These are phyloP conservation scores for Neopestalotiopsis sp. DNA, from an alignment of 2,329 filamentous ascomycete genomes.

Conservation along the genomic window DNA sequence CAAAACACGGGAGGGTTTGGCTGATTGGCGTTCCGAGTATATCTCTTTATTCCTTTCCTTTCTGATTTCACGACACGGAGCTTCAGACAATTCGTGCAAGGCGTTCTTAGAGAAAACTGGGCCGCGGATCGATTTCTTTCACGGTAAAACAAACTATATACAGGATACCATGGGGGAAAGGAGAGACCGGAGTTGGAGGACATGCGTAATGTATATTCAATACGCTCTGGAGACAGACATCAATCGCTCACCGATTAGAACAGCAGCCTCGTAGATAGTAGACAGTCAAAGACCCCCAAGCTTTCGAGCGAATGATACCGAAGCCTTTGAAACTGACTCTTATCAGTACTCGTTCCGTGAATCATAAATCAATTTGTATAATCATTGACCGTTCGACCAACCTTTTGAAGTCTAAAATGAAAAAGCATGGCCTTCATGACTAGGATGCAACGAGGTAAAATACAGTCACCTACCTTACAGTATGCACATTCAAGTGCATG, in stretches of 20 bases:
- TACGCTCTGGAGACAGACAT: background rate
- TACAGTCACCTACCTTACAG: too few relatives aligned
- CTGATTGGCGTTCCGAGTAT: background rate
- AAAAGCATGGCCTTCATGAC: too few relatives aligned
- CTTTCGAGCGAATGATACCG: background rate
- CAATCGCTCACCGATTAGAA: background rate
- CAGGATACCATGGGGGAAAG: slow-evolving; percentile 29
- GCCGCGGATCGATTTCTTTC: background rate
- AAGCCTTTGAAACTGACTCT: background rate
- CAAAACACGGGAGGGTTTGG: background rate
- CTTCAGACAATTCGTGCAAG: background rate
- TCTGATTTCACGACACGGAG: background rate
- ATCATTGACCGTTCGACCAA: too few relatives aligned
- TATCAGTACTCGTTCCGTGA: too few relatives aligned
- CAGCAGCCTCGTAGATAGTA: background rate
- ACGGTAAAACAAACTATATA: slow-evolving; percentile 16
- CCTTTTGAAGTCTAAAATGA: too few relatives aligned
- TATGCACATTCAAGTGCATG: too few relatives aligned
- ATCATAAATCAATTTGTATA: too few relatives aligned
- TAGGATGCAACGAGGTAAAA: too few relatives aligned
- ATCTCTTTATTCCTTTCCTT: background rate
- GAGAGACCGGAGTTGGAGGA: slow-evolving; percentile 20
- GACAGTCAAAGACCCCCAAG: background rate
- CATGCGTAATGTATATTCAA: background rate
- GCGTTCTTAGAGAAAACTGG: background rate